Percentiles rank a stretch among this genome's conserved stretches.
Evolutionary conservation across 371 early-diverging fungal genomes (phyloP).

Genomic region (Coemansia linderi): DNA sequence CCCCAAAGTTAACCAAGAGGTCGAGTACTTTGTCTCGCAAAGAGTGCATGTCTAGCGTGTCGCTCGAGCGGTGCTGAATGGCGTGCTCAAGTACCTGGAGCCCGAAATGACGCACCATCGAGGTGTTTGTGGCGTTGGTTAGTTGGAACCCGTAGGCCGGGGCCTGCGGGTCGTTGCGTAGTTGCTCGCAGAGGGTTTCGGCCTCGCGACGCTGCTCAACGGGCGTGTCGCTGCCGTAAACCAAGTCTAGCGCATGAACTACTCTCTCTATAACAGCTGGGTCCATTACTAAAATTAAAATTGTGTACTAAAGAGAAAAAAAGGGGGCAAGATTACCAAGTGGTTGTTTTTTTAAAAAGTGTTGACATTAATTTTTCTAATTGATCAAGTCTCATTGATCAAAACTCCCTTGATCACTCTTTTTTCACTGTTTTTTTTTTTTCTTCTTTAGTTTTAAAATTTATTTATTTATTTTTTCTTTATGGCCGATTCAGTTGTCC

Average conservation of each 20-base stretch:
- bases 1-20: conserved; percentile 10
- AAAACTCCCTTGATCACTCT: neutral
- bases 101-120: conserved; percentile 42
- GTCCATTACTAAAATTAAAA: conserved; percentile 22
- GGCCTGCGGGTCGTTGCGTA: conserved; percentile 25
- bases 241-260: conserved; percentile 36
- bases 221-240: conserved; percentile 30
- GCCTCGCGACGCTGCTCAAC: conserved; percentile 38
- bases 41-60: neutral
- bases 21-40: conserved; percentile 29
- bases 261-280: conserved; percentile 13
- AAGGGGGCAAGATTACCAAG: neutral
- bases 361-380: neutral
- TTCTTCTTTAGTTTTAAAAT: neutral
- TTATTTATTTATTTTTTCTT: neutral
- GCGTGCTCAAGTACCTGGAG: conserved; percentile 44
- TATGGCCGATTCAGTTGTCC: conserved; percentile 45
- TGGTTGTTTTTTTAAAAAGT: neutral
- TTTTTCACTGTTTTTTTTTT: neutral
- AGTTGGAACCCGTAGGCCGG: conserved; percentile 27
- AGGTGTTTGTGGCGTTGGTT: neutral
- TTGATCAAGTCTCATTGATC: neutral
- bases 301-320: neutral
- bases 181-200: conserved; percentile 32
- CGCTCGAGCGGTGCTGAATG: conserved; percentile 18